Evolutionary conservation across 108 stramenopile species (phyloP).

Genomic region (Pelagomonas calceolata): DNA sequence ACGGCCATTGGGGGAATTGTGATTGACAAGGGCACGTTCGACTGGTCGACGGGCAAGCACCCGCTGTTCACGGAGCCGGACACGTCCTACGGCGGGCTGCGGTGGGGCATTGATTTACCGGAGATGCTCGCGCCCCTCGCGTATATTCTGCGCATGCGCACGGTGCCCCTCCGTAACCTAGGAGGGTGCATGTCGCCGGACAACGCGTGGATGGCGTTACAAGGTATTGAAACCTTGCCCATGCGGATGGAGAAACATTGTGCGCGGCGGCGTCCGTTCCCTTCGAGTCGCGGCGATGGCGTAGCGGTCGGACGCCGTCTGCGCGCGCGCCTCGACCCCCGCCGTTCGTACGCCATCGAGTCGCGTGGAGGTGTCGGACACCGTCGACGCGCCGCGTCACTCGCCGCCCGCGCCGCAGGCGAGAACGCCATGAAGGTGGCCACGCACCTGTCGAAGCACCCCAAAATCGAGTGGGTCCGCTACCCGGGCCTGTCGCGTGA

Average conservation of each 20-base stretch:
- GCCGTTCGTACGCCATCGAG: no score
- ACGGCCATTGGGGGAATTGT: slow-evolving; percentile 55
- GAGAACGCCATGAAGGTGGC: slow-evolving; percentile 65
- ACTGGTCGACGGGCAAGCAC: slow-evolving; percentile 67
- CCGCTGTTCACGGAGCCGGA: slow-evolving; percentile 56
- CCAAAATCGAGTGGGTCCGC: slow-evolving; percentile 59
- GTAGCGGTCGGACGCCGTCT: no score
- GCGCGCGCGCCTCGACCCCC: no score
- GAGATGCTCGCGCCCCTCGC: slow-evolving; percentile 55
- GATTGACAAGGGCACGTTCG: slow-evolving; percentile 55
- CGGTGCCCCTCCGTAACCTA: slow-evolving; percentile 63
- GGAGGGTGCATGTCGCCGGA: slow-evolving; percentile 68
- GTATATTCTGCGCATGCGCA: slow-evolving; percentile 53
- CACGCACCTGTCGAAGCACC: slow-evolving; percentile 47
- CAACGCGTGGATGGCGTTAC: slow-evolving; percentile 64
- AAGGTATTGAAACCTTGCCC: slow-evolving; percentile 75
- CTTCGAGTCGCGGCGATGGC: no score
- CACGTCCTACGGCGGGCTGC: slow-evolving; percentile 51
- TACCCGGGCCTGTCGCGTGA: slow-evolving; percentile 61
- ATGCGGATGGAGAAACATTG: slow-evolving; percentile 74
- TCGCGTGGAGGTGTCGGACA: no score
- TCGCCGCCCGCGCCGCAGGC: no score
- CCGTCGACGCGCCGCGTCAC: no score
- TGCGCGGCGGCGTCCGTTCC: no score
- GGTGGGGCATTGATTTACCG: slow-evolving; percentile 64